Base-by-base conservation (phyloP, 2,329 filamentous ascomycete genomes). In the Penicillium decumbens region DNA sequence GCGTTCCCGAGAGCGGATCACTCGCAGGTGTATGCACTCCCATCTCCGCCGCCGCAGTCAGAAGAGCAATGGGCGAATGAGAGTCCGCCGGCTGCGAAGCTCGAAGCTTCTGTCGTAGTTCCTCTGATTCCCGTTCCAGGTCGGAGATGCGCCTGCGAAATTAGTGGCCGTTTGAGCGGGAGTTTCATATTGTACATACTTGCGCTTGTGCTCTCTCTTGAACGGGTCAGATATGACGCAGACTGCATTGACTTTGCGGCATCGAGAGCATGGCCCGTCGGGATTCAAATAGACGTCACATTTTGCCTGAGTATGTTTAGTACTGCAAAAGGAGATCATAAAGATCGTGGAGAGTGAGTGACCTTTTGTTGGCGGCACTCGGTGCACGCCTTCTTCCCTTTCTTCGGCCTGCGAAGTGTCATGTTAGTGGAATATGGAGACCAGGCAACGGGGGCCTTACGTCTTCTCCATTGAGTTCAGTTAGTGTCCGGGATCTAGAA, bases 331-430 rank as follows among this genome's bases (percentile, higher is more conserved):
- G 1, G 12, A 7, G 1, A 6, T 29, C 3, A 25, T n/a, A 37
- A 6, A 33, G 8, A 13, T 10, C 4, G 23, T n/a, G 8, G 2
- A 12, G 6, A n/a, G 6, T 13, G 6, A n/a, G 6, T 13, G n/a
- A 72, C 70, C 65, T 74, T 74, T 54, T 74, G 72, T 53, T 74
- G 72, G 33, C 71, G 63, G 57, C 72, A 74, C 56, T 72, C 68
- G 1, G 71, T 73, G 50, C 71, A 74, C 4, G 71, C 71, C 51
- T 70, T 72, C 55, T 72, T 72, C 33, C 62, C 61, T 51, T 64
- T 67, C 32, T 61, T 58, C 23, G 57, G 49, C 25, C 60, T 62
- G 38, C 40, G 43, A 20, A 18, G 27, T 1, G 24, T 42, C 47
- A 49, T 32, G 30, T 63, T 53, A 64, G 51, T 40, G 43, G 15